These are phyloP conservation scores for Ilyonectria sp. DNA, from an alignment of 2,329 filamentous ascomycete genomes.

Conservation along the genomic window DNA sequence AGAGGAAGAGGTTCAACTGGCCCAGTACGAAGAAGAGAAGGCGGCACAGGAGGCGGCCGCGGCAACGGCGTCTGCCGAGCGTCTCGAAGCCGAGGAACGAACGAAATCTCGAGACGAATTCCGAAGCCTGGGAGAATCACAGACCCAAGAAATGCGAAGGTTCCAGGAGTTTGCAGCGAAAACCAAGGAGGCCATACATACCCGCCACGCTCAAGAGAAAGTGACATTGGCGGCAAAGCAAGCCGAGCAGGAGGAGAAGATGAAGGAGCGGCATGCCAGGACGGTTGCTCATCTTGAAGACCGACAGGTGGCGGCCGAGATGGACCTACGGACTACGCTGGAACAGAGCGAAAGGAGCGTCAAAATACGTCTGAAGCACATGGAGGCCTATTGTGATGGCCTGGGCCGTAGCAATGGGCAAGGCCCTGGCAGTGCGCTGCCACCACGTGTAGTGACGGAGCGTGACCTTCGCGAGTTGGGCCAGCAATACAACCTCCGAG, in stretches of 20 bases:
- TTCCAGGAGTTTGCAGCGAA: conserved; percentile 66
- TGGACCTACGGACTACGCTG: conserved; percentile 69
- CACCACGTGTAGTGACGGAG: conserved; percentile 70
- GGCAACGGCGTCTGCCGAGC: conserved; percentile 59
- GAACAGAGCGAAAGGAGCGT: conserved; percentile 72
- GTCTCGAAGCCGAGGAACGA: conserved; percentile 61
- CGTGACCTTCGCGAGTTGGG: conserved; percentile 71
- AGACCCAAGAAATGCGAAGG: conserved; percentile 66
- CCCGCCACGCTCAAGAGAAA: conserved; percentile 66
- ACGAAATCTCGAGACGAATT: conserved; percentile 62
- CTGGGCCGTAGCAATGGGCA: conserved; percentile 59
- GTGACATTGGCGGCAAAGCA: conserved; percentile 63
- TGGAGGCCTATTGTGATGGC: conserved; percentile 76
- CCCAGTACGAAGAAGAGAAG: conserved; percentile 64
- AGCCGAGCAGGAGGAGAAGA: conserved; percentile 63
- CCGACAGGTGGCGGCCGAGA: conserved; percentile 73
- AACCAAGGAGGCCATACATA: conserved; percentile 65
- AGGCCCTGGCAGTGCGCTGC: conserved; percentile 51
- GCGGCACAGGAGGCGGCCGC: conserved; percentile 60
- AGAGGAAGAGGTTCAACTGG: conserved; percentile 64
- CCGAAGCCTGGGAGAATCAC: conserved; percentile 59
- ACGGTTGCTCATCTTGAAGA: conserved; percentile 71
- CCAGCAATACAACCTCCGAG: conserved; percentile 73
- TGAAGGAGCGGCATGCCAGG: conserved; percentile 69
- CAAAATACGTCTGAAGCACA: conserved; percentile 72